Base-by-base conservation (phyloP, 164 flowering plant genomes). In the Echeveria elegans region DNA sequence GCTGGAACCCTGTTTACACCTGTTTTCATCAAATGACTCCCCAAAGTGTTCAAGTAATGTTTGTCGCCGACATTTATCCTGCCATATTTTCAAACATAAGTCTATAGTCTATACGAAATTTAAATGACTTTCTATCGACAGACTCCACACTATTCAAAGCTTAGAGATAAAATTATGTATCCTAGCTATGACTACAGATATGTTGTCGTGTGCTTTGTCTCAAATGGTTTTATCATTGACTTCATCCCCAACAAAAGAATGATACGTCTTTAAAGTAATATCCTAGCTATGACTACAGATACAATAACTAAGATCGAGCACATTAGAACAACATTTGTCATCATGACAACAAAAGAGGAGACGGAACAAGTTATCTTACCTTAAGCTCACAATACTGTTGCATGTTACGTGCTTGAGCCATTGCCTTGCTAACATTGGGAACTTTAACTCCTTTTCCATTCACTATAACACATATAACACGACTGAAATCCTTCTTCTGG, bases 401-500 rank as follows among this genome's bases (percentile, higher is more conserved):
- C 99, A 91, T 91, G 75, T 84, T 83, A 60, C 79, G 73, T 70
- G 94, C 99, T 78, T 87, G 97, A 66, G 70, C 84, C 97, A 94
- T 89, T 47, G 83, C 84, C 24, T 67, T 37, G n/a, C 84, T 94
- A 66, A 89, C 88, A 71, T 75, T 88, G 67, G 79, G 85, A 19
- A 78, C 79, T 75, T 77, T 89, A 72, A 28, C 66, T 66, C 85
- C 77, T 76, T 78, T 82, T 40, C 89, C 97, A 70, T 73, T 86
- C 40, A 96, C 78, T 52, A 94, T 62, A 93, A 94, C 88, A 69
- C 99, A 94, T 8, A 91, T 96, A 68, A 89, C 81, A 40, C 97
- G 82, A 71, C 99, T 91, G 74, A 94, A 94, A 79, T 94, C 99
- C 81, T 94, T 91, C 77, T 86, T 94, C 79, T 89, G 96, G 72